These are phyloP conservation scores for Blastomyces parvus DNA, from an alignment of 2,329 filamentous ascomycete genomes.

Conservation along the genomic window DNA sequence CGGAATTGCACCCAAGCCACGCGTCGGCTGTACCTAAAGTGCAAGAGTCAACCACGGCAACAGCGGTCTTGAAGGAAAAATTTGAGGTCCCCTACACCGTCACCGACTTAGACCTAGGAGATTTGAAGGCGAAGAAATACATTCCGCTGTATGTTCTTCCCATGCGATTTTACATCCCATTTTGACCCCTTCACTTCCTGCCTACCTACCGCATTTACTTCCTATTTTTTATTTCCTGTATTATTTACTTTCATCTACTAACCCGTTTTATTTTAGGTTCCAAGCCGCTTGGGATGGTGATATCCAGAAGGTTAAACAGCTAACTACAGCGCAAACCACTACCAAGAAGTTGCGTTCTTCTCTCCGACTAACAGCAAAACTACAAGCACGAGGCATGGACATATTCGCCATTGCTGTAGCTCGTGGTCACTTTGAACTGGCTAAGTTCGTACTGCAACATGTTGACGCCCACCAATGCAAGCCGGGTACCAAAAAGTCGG, in stretches of 20 bases:
- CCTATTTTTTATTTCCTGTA: not conserved
- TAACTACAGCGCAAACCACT: constrained; percentile 31
- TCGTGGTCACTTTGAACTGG: constrained; percentile 54
- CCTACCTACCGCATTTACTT: not conserved
- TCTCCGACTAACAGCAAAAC: constrained; percentile 51
- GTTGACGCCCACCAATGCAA: constrained; percentile 55
- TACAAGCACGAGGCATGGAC: constrained; percentile 43
- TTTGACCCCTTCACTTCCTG: no score
- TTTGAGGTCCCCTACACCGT: constrained; percentile 48
- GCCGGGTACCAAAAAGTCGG: constrained; percentile 42
- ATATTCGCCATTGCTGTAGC: constrained; percentile 62
- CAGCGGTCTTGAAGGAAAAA: constrained; percentile 19
- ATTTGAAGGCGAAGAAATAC: constrained; percentile 46
- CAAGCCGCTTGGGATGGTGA: constrained; percentile 62
- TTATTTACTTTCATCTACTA: not conserved
- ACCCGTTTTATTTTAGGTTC: constrained; percentile 12
- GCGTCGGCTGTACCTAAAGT: constrained; percentile 30
- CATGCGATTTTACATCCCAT: not conserved
- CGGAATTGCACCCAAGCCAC: constrained; percentile 46
- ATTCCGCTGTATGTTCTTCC: constrained; percentile 12
- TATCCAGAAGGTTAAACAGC: constrained; percentile 45
- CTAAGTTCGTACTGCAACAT: constrained; percentile 60
- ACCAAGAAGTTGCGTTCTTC: constrained; percentile 45
- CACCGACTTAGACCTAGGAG: constrained; percentile 38
- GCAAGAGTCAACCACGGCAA: not conserved